Evolutionary conservation across 2,329 filamentous ascomycete species (phyloP).

Genomic region (Neobulgaria alba): DNA sequence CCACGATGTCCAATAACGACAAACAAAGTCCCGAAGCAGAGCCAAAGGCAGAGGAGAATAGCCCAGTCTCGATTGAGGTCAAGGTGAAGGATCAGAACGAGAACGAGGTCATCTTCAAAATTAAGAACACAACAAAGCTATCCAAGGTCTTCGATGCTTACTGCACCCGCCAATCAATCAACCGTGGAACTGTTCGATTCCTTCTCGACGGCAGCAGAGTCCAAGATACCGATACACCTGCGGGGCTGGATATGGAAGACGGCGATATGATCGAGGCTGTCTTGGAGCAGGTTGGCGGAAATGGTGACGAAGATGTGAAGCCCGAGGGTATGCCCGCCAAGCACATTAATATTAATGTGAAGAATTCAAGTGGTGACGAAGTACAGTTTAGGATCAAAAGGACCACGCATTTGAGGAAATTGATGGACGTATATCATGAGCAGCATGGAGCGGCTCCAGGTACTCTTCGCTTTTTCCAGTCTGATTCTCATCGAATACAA

Average conservation of each 20-base stretch:
- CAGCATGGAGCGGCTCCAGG: constrained; percentile 1
- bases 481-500: constrained; percentile 5
- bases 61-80: constrained; percentile 3
- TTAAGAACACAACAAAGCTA: constrained; percentile 12
- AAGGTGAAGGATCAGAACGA: constrained; percentile 13
- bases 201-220: constrained; percentile 13
- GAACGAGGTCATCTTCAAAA: constrained; percentile 10
- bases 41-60: not conserved
- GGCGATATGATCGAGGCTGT: constrained; percentile 13
- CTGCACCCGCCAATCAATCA: constrained; percentile 4
- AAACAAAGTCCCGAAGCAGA: not conserved
- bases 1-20: not conserved
- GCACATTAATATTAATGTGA: constrained; percentile 6
- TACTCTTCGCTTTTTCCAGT: constrained; percentile 6
- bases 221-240: constrained; percentile 11
- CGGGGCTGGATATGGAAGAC: constrained; percentile 12
- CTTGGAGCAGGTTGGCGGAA: constrained; percentile 12
- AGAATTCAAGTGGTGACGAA: constrained; percentile 3
- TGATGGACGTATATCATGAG: constrained; percentile 5
- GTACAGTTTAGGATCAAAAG: constrained; percentile 7
- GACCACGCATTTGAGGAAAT: constrained; percentile 4
- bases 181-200: constrained; percentile 9
- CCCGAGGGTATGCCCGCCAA: not conserved
- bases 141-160: constrained; percentile 14
- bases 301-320: not conserved